A percentile compares a stretch with the other conserved stretches of the same genome.
Evolutionary conservation across 768 basidiomycete species (phyloP).

Genomic region (Kwoniella shandongensis): DNA sequence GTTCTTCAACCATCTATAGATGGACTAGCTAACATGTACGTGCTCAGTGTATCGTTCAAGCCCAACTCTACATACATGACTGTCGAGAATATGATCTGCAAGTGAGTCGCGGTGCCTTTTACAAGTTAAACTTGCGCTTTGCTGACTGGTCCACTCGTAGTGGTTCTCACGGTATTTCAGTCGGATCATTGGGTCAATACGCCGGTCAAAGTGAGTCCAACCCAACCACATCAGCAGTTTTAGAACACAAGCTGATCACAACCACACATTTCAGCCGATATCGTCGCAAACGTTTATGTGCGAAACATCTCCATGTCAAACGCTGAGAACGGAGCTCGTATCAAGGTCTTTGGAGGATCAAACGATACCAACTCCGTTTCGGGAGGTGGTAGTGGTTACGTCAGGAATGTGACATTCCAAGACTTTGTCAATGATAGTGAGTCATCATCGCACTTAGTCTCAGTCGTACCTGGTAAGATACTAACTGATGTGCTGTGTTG

Average conservation of each 20-base stretch:
- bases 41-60: constrained; percentile 61
- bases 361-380: constrained; percentile 62
- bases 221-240: not conserved
- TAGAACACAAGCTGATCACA: not conserved
- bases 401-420: constrained; percentile 46
- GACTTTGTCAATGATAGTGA: constrained; percentile 24
- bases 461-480: not conserved
- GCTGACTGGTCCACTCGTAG: not conserved
- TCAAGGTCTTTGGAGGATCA: constrained; percentile 67
- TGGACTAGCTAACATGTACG: constrained; percentile 1
- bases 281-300: constrained; percentile 64
- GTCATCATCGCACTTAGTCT: too few species aligned
- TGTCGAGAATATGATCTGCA: constrained; percentile 63
- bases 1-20: not conserved
- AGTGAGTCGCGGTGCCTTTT: constrained; percentile 26
- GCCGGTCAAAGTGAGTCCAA: constrained; percentile 33
- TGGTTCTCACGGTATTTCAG: constrained; percentile 63
- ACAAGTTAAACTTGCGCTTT: not conserved
- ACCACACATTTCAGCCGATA: constrained; percentile 57
- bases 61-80: constrained; percentile 63
- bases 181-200: constrained; percentile 64
- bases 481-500: not conserved
- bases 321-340: constrained; percentile 67
- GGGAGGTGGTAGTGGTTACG: constrained; percentile 58
- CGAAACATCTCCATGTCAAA: constrained; percentile 65